Evolutionary conservation across 495 filamentous ascomycete species (phyloP).

Genomic region (Apodospora peruviana): DNA sequence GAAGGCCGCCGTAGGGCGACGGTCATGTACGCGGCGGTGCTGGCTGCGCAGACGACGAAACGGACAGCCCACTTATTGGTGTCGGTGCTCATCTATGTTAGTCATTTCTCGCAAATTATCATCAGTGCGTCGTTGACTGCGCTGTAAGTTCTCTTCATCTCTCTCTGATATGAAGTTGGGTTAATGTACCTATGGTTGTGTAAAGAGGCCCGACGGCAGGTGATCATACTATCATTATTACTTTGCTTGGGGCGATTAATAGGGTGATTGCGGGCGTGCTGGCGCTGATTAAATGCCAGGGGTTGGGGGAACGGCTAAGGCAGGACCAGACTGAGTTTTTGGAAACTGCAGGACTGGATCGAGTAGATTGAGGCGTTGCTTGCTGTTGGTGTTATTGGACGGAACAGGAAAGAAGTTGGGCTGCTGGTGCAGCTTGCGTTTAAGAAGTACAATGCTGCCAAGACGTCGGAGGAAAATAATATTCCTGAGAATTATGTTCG

Average conservation of each 20-base stretch:
- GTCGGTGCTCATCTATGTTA: conserved; percentile 28
- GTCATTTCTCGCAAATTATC: conserved; percentile 38
- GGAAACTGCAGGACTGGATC: conserved; percentile 36
- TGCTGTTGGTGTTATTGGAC: conserved; percentile 36
- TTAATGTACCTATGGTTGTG: too few species aligned
- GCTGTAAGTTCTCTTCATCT: conserved; percentile 15
- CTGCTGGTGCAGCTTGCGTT: conserved; percentile 40
- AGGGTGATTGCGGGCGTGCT: conserved; percentile 45
- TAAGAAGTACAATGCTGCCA: conserved; percentile 40
- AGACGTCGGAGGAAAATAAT: conserved; percentile 38
- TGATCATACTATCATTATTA: conserved; percentile 32
- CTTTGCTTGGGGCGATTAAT: conserved; percentile 41
- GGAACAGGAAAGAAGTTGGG: conserved; percentile 38
- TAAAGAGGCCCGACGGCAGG: conserved; percentile 33
- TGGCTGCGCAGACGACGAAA: conserved; percentile 26
- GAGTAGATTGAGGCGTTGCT: conserved; percentile 31
- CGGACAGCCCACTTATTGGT: conserved; percentile 18
- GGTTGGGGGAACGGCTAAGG: conserved; percentile 34
- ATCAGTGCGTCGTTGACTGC: conserved; percentile 43
- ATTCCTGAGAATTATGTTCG: conserved; percentile 35
- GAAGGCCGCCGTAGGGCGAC: conserved; percentile 30
- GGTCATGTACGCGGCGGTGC: conserved; percentile 32
- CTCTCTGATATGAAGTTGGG: too few species aligned
- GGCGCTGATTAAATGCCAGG: conserved; percentile 41
- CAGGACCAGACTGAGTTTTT: conserved; percentile 36